A percentile compares a stretch with the other conserved stretches of the same genome.
These are phyloP conservation scores for Haplosporangium sp. DNA, from an alignment of 371 early-diverging fungal genomes.

Conservation along the genomic window DNA sequence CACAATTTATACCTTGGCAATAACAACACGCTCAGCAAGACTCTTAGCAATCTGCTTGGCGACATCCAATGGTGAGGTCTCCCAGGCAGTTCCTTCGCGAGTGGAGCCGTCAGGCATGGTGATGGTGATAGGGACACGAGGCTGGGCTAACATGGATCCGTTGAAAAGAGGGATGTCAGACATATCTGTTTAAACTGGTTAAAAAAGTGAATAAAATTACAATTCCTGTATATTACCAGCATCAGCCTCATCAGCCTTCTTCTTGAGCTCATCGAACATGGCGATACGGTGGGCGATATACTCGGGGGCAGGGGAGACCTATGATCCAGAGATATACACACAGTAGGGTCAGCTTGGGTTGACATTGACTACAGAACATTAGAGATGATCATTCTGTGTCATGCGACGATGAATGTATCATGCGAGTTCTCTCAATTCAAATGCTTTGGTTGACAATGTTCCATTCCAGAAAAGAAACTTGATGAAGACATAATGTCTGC, in stretches of 20 bases:
- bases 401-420: background rate
- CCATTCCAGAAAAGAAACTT: no score
- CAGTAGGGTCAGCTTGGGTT: background rate
- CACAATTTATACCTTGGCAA: constrained; percentile 84
- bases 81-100: constrained; percentile 93
- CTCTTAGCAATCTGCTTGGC: constrained; percentile 91
- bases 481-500: background rate
- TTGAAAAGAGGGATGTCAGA: background rate
- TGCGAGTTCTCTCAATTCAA: background rate
- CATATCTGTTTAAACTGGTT: background rate
- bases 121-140: constrained; percentile 88
- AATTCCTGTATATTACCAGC: constrained; percentile 69
- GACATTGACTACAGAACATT: background rate
- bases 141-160: constrained; percentile 66
- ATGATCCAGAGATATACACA: background rate
- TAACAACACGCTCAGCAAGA: constrained; percentile 91
- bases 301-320: constrained; percentile 81
- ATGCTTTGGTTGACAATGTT: background rate
- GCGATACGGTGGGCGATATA: constrained; percentile 90
- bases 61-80: constrained; percentile 97
- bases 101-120: constrained; percentile 91
- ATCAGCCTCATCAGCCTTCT: constrained; percentile 80
- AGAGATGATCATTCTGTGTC: background rate
- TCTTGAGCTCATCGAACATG: constrained; percentile 91
- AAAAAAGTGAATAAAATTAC: no score